Base-by-base conservation (phyloP, 1,284 basidiomycete species). In the Cutaneotrichosporon sp. region DNA sequence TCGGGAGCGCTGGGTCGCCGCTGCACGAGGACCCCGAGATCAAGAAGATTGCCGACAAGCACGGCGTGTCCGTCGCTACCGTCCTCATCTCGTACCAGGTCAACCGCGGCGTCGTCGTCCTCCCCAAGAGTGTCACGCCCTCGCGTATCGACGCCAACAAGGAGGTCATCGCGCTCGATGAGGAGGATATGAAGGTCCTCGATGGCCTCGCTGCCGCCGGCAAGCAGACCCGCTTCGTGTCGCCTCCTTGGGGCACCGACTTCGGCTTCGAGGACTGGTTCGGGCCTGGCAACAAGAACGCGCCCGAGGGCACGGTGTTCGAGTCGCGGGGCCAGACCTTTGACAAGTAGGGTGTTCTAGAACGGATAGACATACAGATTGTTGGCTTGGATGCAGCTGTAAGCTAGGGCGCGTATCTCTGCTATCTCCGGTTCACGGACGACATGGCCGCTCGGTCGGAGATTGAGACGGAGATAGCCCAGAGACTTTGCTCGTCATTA, bases 41-140 rank as follows among this genome's bases (percentile, higher is more conserved):
- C 16, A 65, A 80, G n/a, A 81, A 82, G 64, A 84, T 92, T 59
- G 89, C 89, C 5, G 72, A 82, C 64, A 87, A 87, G 75, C 82
- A 89, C 75, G 77, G 77, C 6, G 78, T 88, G 38, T 79, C 84
- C 45, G 81, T 85, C 1, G 81, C 87, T 3, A 87, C 89, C 62
- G 64, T 77, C 29, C 63, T 73, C 49, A 70, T 72, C 59, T 69
- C 68, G 34, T 76, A 80, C 33, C 71, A 75, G 55, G 76, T 79
- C 46, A 80, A 81, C 64, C 77, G 77, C 84, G 84, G 65, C 53
- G 81, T 86, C 59, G 83, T 89, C 31, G 85, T 86, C 29, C 82
- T 92, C 33, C 86, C 89, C 13, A 91, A 91, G 80, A 90, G 86
- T 25, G 89, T 91, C 54, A 93, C 86, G 0, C 85, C 86, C 36